A percentile compares a stretch with the other conserved stretches of the same genome.
These are phyloP conservation scores for Salix viminalis DNA, from an alignment of 345 rosid genomes.

Conservation along the genomic window DNA sequence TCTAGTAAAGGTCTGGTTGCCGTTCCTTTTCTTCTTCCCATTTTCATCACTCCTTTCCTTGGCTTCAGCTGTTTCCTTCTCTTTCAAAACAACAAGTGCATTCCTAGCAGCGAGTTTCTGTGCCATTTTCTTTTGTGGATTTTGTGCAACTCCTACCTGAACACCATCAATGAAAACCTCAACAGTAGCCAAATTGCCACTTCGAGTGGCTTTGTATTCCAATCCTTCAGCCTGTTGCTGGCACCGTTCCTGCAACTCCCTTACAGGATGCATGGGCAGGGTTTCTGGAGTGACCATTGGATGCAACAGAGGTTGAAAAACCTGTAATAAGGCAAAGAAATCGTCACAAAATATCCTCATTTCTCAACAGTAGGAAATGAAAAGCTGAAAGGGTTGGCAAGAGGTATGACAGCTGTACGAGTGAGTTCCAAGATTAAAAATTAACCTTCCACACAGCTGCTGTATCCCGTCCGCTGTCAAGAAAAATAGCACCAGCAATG, in stretches of 20 bases:
- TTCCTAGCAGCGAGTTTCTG: slow-evolving; percentile 98
- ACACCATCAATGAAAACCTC: slow-evolving; percentile 94
- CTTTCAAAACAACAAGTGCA: slow-evolving; percentile 77
- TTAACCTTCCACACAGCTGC: slow-evolving; percentile 85
- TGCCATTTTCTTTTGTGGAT: slow-evolving; percentile 98
- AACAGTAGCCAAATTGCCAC: slow-evolving; percentile 86
- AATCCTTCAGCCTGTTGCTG: slow-evolving; percentile 98
- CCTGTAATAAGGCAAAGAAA: slow-evolving; percentile 34
- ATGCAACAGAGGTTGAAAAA: slow-evolving; percentile 84
- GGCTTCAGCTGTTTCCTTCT: slow-evolving; percentile 63
- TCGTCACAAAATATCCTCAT: slow-evolving; percentile 3
- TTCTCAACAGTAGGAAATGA: background rate
- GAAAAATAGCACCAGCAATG: slow-evolving; percentile 95
- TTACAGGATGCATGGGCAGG: slow-evolving; percentile 99
- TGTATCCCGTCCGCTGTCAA: slow-evolving; percentile 74
- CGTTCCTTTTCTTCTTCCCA: slow-evolving; percentile 66
- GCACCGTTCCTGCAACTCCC: slow-evolving; percentile 97
- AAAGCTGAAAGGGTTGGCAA: background rate
- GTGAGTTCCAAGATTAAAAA: slow-evolving; percentile 9
- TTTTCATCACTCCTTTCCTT: slow-evolving; percentile 45
- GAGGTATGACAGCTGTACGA: background rate
- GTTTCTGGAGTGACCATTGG: slow-evolving; percentile 99
- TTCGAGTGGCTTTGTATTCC: slow-evolving; percentile 82
- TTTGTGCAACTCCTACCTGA: slow-evolving; percentile 85
- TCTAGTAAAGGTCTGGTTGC: slow-evolving; percentile 83